These are phyloP conservation scores for Aspergillus incahuasiensis DNA, from an alignment of 495 filamentous ascomycete genomes.

Conservation along the genomic window DNA sequence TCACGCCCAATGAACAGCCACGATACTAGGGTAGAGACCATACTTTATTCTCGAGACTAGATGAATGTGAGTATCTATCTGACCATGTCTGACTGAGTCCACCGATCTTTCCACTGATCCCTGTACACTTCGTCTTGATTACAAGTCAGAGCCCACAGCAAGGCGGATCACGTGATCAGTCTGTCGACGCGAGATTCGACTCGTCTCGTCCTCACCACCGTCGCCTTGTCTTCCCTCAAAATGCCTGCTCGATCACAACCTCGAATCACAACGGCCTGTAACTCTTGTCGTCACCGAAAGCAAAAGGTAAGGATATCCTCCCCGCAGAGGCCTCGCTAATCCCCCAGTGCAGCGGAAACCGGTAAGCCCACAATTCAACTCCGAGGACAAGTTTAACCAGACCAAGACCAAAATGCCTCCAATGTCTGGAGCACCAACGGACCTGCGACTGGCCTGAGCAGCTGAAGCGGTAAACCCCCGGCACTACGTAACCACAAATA, in stretches of 20 bases:
- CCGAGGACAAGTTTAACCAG: not conserved
- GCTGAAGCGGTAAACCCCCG: conserved; percentile 27
- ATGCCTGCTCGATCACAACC: conserved; percentile 19
- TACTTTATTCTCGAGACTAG: no score
- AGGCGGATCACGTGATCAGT: not conserved
- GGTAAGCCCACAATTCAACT: conserved; percentile 17
- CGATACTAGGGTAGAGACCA: no score
- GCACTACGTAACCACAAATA: not conserved
- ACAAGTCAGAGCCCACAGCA: no score
- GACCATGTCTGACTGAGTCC: no score
- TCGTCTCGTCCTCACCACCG: conserved; percentile 2
- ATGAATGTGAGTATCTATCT: no score
- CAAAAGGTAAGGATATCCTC: conserved; percentile 28
- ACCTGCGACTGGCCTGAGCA: conserved; percentile 40
- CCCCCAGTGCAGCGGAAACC: conserved; percentile 35
- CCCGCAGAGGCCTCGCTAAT: conserved; percentile 2
- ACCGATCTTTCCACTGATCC: no score
- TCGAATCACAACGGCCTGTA: conserved; percentile 35
- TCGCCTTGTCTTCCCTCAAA: conserved; percentile 14
- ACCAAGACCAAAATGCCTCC: conserved; percentile 32
- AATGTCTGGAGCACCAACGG: conserved; percentile 34
- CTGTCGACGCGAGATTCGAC: not conserved
- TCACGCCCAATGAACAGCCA: no score
- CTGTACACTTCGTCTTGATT: no score
- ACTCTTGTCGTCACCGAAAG: conserved; percentile 35